phyloP scores from a whole-genome alignment of 352 stramenopile species.

The Lagenidium giganteum region DNA sequence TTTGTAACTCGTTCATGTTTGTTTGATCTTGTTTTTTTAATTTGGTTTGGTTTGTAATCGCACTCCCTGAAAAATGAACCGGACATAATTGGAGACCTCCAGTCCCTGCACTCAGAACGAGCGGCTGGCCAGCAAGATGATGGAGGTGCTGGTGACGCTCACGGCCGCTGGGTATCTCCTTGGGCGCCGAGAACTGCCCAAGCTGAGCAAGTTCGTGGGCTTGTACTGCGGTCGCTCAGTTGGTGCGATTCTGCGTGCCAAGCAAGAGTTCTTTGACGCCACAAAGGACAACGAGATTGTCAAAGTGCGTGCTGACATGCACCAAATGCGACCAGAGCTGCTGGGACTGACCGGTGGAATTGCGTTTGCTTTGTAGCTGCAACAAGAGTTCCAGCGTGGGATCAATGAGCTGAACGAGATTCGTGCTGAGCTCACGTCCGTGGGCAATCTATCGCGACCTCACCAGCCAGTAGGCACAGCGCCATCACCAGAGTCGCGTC shows the following conservation, averaged over 20 bases:
- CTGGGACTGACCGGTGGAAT: not conserved
- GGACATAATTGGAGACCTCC: too few species aligned
- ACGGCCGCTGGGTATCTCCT: slow-evolving; percentile 64
- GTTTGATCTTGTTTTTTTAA: too few species aligned
- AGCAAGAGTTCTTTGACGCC: slow-evolving; percentile 82
- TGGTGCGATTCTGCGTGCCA: slow-evolving; percentile 66
- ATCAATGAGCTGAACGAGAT: slow-evolving; percentile 82
- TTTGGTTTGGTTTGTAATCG: too few species aligned
- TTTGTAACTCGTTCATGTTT: too few species aligned
- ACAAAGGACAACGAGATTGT: slow-evolving; percentile 77
- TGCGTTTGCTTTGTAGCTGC: slow-evolving; percentile 25
- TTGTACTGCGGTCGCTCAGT: slow-evolving; percentile 57
- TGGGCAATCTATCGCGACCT: slow-evolving; percentile 57
- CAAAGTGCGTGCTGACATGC: slow-evolving; percentile 28
- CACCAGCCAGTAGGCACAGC: slow-evolving; percentile 29
- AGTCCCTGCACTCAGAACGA: too few species aligned
- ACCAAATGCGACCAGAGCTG: not conserved
- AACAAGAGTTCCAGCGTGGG: slow-evolving; percentile 71
- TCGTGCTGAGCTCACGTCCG: slow-evolving; percentile 61
- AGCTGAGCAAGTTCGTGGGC: slow-evolving; percentile 53
- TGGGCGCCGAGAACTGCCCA: slow-evolving; percentile 63
- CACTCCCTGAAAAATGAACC: too few species aligned
- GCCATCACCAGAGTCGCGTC: not conserved
- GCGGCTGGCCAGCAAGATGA: too few species aligned
- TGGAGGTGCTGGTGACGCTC: slow-evolving; percentile 61